Conservation (phyloP, 345 rosid genomes). For the Pugionium dolabratum region DNA sequence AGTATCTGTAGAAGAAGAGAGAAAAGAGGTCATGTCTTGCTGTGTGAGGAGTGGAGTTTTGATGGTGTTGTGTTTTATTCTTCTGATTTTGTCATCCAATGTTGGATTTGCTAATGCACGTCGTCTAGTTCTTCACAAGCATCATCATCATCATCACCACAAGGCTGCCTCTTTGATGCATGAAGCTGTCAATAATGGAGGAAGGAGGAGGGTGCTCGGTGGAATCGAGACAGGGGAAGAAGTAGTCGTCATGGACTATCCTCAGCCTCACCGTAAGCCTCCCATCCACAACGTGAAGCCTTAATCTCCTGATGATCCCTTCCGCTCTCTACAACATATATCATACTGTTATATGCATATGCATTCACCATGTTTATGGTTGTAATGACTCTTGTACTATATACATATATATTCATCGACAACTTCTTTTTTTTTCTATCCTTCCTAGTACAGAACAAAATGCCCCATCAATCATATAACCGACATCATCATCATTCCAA, state of each 20-base stretch:
- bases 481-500: neutral
- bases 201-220: constrained; percentile 25
- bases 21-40: constrained; percentile 33
- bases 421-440: neutral
- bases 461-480: neutral
- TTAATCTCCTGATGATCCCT: constrained; percentile 25
- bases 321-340: neutral
- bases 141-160: constrained; percentile 27
- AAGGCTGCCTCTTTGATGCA: constrained; percentile 17
- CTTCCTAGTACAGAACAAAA: constrained; percentile 7
- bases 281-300: constrained; percentile 87
- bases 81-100: constrained; percentile 35
- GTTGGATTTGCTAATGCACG: constrained; percentile 31
- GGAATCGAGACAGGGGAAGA: constrained; percentile 43
- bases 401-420: constrained; percentile 13
- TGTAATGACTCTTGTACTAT: constrained; percentile 37
- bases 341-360: constrained; percentile 30
- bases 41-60: constrained; percentile 19
- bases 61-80: constrained; percentile 26
- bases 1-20: constrained; percentile 3
- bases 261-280: constrained; percentile 85
- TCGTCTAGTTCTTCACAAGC: constrained; percentile 23
- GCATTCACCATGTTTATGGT: constrained; percentile 43
- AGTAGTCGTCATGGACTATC: constrained; percentile 73
- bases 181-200: constrained; percentile 21